Evolutionary conservation across 192 early-diverging fungal species (phyloP).

Genomic region (Gigaspora rosea): DNA sequence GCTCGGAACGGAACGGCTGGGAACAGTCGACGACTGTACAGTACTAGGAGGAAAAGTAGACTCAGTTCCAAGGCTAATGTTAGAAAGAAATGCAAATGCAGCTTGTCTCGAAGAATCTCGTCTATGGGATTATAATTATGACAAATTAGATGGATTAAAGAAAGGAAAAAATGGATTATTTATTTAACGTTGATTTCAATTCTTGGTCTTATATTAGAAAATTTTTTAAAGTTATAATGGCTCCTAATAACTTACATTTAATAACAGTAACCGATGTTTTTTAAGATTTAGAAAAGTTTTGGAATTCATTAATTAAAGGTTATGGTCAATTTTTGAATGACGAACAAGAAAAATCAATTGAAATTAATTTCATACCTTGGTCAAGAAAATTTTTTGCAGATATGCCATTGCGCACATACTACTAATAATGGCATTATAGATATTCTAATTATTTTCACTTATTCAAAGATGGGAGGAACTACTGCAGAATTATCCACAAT

Average conservation of each 20-base stretch:
- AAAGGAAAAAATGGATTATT: background rate
- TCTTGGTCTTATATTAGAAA: conserved; percentile 14
- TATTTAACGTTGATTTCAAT: conserved; percentile 7
- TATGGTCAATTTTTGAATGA: background rate
- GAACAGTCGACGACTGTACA: conserved; percentile 15
- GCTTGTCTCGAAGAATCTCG: conserved; percentile 34
- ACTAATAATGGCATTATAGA: too few species aligned
- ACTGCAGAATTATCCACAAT: background rate
- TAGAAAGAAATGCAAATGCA: conserved; percentile 29
- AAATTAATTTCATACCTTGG: conserved; percentile 18
- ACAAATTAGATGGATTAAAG: background rate
- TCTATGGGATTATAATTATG: too few species aligned
- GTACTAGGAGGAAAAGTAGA: background rate
- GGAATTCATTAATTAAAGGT: background rate
- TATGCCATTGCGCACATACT: too few species aligned
- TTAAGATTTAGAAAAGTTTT: conserved; percentile 12
- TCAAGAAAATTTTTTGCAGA: conserved; percentile 13
- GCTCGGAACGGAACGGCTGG: conserved; percentile 17
- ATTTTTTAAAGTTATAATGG: background rate
- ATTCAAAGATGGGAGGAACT: background rate
- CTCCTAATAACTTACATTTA: background rate
- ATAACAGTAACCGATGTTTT: background rate
- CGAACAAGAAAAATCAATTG: background rate
- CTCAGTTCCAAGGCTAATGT: conserved; percentile 35
- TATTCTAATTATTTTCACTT: too few species aligned